phyloP scores from a whole-genome alignment of 1,284 basidiomycete genomes.

The Heliocybe sulcata region DNA sequence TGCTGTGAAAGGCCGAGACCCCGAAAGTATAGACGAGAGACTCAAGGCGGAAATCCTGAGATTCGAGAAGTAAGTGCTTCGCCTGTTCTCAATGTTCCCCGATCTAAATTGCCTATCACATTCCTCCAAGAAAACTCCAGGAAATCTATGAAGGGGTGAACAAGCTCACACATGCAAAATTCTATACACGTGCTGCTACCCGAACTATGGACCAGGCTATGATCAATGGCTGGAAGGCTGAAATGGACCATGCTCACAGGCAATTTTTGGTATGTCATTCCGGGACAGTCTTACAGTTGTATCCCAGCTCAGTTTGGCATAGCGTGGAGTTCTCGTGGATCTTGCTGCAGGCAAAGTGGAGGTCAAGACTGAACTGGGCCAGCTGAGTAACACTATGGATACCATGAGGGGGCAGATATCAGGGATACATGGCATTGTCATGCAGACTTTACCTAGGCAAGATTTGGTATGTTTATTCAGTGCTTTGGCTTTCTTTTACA shows the following conservation, averaged over 20 bases:
- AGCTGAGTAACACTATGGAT: too few relatives aligned
- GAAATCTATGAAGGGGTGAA: background rate
- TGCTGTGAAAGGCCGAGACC: background rate
- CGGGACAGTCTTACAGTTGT: too few relatives aligned
- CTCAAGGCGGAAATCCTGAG: background rate
- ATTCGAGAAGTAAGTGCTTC: background rate
- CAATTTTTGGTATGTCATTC: background rate
- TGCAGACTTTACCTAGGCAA: too few relatives aligned
- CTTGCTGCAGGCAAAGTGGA: background rate
- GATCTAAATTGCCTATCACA: background rate
- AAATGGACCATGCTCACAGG: background rate
- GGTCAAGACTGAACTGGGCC: background rate
- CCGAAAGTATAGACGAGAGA: background rate
- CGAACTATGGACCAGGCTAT: background rate
- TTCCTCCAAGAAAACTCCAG: background rate
- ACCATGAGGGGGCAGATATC: too few relatives aligned
- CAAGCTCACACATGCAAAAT: too few relatives aligned
- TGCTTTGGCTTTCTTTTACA: too few relatives aligned
- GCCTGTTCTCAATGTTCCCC: background rate
- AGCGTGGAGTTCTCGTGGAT: too few relatives aligned
- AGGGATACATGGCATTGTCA: too few relatives aligned
- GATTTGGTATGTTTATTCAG: too few relatives aligned
- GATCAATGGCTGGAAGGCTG: background rate
- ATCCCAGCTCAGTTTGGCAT: too few relatives aligned
- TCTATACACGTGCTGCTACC: background rate